A percentile compares a stretch with the other conserved stretches of the same genome.
Evolutionary conservation across 345 rosid species (phyloP).

Genomic region (Gossypium mustelinum): DNA sequence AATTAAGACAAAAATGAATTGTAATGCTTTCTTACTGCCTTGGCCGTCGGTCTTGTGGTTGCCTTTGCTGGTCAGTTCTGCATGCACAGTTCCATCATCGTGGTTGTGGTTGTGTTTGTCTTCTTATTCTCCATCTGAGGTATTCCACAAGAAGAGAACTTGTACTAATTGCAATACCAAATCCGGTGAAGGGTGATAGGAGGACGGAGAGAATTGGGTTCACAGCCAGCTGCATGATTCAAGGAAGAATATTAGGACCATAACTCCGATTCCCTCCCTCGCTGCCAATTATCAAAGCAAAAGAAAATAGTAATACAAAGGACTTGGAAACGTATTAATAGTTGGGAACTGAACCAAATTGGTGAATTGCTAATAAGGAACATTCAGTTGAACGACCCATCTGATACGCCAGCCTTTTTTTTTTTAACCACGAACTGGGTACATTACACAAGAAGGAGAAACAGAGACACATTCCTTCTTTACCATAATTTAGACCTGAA

Average conservation of each 20-base stretch:
- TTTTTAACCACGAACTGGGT: too few relatives aligned
- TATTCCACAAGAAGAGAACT: constrained; percentile 51
- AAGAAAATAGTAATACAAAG: background rate
- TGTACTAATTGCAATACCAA: constrained; percentile 51
- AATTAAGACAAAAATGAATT: background rate
- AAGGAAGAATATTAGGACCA: background rate
- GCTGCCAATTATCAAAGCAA: background rate
- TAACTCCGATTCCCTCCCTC: background rate
- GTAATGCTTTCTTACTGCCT: background rate
- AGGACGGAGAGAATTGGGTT: constrained; percentile 44
- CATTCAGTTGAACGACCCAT: too few relatives aligned
- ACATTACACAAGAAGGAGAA: too few relatives aligned
- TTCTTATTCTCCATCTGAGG: constrained; percentile 40
- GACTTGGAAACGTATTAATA: background rate
- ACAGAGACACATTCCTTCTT: too few relatives aligned
- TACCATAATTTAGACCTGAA: too few relatives aligned
- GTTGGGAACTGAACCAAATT: too few relatives aligned
- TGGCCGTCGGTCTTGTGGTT: background rate
- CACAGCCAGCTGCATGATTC: constrained; percentile 39
- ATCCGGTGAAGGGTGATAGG: constrained; percentile 50
- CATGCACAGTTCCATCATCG: too few relatives aligned
- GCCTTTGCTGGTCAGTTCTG: background rate
- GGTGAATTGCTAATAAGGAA: too few relatives aligned
- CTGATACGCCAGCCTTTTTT: too few relatives aligned
- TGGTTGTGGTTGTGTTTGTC: constrained; percentile 28